phyloP scores from a whole-genome alignment of 2,329 filamentous ascomycete species.

The Phoma herbarum region DNA sequence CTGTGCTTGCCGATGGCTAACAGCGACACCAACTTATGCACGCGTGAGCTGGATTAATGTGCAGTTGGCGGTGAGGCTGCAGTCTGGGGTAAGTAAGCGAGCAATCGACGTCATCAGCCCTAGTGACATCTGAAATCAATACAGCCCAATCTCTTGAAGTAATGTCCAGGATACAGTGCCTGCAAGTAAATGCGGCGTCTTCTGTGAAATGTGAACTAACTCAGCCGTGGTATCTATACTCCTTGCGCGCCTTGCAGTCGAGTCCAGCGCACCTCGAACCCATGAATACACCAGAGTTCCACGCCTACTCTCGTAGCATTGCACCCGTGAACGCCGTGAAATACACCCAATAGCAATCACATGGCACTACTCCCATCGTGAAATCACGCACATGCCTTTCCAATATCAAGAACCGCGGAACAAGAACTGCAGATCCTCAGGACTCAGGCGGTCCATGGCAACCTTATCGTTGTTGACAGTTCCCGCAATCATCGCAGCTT shows the following conservation, averaged over 20 bases:
- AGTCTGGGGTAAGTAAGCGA: slow-evolving; percentile 21
- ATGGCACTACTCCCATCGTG: background rate
- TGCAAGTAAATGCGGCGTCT: background rate
- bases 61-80: slow-evolving; percentile 13
- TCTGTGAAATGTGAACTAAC: background rate
- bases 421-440: slow-evolving; percentile 94
- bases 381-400: background rate
- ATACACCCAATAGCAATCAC: background rate
- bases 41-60: background rate
- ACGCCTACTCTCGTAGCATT: too few species aligned
- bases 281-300: background rate
- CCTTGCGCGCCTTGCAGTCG: background rate
- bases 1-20: background rate
- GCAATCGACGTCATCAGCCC: slow-evolving; percentile 14
- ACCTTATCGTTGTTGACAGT: slow-evolving; percentile 94
- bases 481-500: slow-evolving; percentile 96
- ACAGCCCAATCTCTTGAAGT: background rate
- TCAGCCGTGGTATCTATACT: background rate
- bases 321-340: background rate
- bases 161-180: background rate
- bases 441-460: slow-evolving; percentile 88
- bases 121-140: background rate
- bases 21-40: background rate
- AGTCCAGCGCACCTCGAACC: background rate
- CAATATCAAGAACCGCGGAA: slow-evolving; percentile 74